Evolutionary conservation across 306 rosid genomes (phyloP), one percentile per base, ranked within the genome.

Genomic region (Cucurbita ficifolia): DNA sequence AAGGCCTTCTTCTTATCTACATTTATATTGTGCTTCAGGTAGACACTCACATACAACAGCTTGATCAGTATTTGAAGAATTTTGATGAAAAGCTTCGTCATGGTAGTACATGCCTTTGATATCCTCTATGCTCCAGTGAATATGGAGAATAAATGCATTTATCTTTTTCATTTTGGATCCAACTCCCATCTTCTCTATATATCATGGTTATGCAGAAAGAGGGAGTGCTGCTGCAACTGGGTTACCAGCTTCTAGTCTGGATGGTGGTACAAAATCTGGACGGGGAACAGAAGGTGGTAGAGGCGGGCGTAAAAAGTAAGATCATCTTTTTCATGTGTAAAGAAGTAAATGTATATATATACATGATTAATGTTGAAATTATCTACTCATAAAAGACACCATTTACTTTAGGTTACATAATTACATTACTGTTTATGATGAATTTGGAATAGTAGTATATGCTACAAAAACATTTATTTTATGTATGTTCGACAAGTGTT

Each of bases 21-120:
- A 72, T 79, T 49, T 39, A 13, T 45, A 74, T 45, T 85, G 59
- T 81, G 73, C 76, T 79, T 82, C 86, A 90, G 96, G 97, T 94
- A 40, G 98, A 90, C 82, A 86, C 97, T 11, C 95, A 94, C 75
- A 86, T 90, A 73, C 97, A 90, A 63, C 97, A 94, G 73, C 98
- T 94, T 82, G 98, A 94, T 83, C 96, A 90, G 54, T 89, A 89
- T 84, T 89, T 90, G 87, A 94, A 86, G 80, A 94, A 80, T 76
- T 83, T 87, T 79, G 96, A 87, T 67, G 98, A 89, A 80, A 90
- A 90, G 71, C 85, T 88, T 76, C 89, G 92, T 35, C 97, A 88
- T 19, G 96, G 97, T 93, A 88, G 60, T 77, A 29, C 43, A 64
- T 77, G 74, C 43, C 61, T 75, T 56, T 63, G 8, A 63, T 48